Base-by-base conservation (phyloP, 495 filamentous ascomycete species). In the Wilcoxina mikolae region DNA sequence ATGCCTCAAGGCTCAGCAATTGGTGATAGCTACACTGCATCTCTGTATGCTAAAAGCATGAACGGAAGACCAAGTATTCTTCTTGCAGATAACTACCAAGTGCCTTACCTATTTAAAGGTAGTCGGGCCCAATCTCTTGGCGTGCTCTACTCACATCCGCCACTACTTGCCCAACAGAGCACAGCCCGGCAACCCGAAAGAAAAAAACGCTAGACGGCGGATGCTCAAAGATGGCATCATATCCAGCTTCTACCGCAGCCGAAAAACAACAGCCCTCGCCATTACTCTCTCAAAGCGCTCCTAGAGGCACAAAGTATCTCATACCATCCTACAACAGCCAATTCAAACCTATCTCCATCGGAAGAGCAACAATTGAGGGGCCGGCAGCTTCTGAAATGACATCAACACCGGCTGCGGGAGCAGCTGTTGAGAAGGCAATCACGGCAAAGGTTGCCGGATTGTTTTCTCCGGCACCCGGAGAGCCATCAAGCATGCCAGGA, bases 341-440 rank as follows among this genome's bases (percentile, higher is more conserved):
- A 29, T 49, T 23, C 24, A 3, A 18, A 49, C 23, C 46, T 3
- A 15, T 49, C 15, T 10, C 46, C 46, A 49, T 3, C 7, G 27
- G 46, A 11, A 29, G 15, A 20, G 60, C 60, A 29, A 64, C 59
- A 38, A 63, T 60, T 25, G 60, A 63, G 24, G 28, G 45, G 33
- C 63, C 59, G 12, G 63, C 60, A 12, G 56, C 60, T n/a, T 62
- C 60, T 26, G 60, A 60, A 18, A 64, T 56, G 20, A 56, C 59
- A 28, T 64, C 60, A 11, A 64, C 60, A 10, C 56, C 62, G 17
- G 60, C 60, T 49, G 60, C 60, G 28, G 60, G 56, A 17, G 53
- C 56, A 17, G 53, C 56, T 17, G 59, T 64, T 49, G 55, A 62
- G 31, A 63, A 63, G 28, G 58, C 60, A 24, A 63, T 64, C 53